Conservation (phyloP, 352 stramenopile species). For the Phytophthora palmivora region DNA sequence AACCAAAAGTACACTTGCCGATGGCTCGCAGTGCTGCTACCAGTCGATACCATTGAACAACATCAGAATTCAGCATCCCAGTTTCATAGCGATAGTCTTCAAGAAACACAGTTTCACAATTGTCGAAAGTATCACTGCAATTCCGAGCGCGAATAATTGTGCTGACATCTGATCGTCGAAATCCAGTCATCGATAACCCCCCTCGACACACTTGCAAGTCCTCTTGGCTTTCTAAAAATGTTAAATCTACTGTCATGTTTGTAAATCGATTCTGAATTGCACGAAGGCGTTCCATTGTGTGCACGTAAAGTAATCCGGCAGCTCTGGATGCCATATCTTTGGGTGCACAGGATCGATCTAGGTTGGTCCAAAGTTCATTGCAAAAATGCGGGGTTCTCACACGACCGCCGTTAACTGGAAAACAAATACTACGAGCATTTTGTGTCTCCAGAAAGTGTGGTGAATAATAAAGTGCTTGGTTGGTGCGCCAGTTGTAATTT, state of each 20-base stretch:
- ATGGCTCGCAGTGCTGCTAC: constrained; percentile 30
- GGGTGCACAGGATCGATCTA: constrained; percentile 22
- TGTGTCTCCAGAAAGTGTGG: constrained; percentile 10
- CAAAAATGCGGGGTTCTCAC: constrained; percentile 20
- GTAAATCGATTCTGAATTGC: constrained; percentile 15
- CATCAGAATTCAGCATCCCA: constrained; percentile 25
- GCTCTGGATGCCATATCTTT: background rate
- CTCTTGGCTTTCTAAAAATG: constrained; percentile 32
- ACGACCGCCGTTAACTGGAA: constrained; percentile 7
- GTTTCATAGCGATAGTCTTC: constrained; percentile 56
- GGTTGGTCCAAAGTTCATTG: constrained; percentile 37
- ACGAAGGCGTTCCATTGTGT: constrained; percentile 18
- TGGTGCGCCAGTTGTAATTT: constrained; percentile 38
- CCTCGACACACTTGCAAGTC: constrained; percentile 26
- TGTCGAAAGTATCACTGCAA: constrained; percentile 8
- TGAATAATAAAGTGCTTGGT: constrained; percentile 40
- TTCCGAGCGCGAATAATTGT: constrained; percentile 34
- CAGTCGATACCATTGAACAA: constrained; percentile 35
- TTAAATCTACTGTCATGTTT: constrained; percentile 26
- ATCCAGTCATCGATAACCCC: constrained; percentile 6
- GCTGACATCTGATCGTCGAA: constrained; percentile 29
- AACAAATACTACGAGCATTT: constrained; percentile 27
- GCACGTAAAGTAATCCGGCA: constrained; percentile 16
- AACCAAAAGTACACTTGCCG: constrained; percentile 57
- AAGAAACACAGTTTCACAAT: constrained; percentile 45